phyloP scores from a whole-genome alignment of 176 grass and related monocot genomes.

The Cenchrus purpureus region DNA sequence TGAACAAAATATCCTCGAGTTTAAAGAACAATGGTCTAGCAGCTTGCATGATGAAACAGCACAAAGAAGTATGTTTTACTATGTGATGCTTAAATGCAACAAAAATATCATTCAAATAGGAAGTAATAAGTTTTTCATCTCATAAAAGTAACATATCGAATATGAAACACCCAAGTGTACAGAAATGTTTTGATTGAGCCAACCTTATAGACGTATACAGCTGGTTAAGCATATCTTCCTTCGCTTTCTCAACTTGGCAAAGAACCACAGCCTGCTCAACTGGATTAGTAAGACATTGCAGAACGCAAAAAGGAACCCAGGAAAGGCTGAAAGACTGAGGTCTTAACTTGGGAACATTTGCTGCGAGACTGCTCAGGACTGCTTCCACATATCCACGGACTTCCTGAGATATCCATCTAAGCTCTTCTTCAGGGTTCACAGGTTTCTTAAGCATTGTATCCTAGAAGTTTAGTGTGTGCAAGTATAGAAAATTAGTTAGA shows the following conservation, averaged over 20 bases:
- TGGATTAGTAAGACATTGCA: constrained; percentile 13
- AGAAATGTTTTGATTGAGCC: constrained; percentile 25
- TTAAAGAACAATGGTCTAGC: constrained; percentile 1
- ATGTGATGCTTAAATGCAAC: constrained; percentile 9
- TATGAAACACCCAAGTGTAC: neutral
- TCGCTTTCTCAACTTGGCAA: constrained; percentile 92
- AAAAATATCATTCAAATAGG: neutral
- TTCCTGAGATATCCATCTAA: constrained; percentile 95
- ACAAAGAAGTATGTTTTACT: neutral
- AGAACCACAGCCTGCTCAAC: constrained; percentile 79
- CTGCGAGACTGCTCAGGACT: constrained; percentile 75
- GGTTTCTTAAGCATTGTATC: constrained; percentile 68
- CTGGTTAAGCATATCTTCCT: constrained; percentile 92
- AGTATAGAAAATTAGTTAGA: constrained; percentile 16
- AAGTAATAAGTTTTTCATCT: neutral
- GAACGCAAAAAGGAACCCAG: neutral
- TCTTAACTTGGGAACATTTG: constrained; percentile 82
- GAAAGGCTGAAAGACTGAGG: constrained; percentile 22
- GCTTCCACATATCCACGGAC: constrained; percentile 81
- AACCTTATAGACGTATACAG: constrained; percentile 89
- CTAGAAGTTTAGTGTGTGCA: constrained; percentile 37
- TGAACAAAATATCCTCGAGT: neutral
- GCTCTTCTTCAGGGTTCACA: constrained; percentile 91
- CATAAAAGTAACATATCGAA: neutral
- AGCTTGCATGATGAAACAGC: constrained; percentile 1